Percentiles rank a stretch among this genome's conserved stretches.
These are phyloP conservation scores for Amanita thiersii DNA, from an alignment of 768 basidiomycete species.

Conservation along the genomic window DNA sequence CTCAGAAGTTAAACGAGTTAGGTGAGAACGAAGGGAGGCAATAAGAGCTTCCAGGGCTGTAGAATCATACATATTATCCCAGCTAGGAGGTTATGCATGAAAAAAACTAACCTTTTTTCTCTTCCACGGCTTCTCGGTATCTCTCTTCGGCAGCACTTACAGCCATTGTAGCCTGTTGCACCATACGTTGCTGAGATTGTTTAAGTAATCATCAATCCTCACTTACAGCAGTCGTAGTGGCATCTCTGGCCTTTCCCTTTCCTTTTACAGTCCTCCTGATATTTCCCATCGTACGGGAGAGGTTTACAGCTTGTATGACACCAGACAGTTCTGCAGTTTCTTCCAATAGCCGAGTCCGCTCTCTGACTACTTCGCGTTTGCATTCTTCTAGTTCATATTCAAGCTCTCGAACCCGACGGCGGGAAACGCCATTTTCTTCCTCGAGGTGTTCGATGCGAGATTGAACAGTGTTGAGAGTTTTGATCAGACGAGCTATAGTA, in stretches of 20 bases:
- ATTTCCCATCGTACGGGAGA: conserved; percentile 24
- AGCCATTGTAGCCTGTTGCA: conserved; percentile 20
- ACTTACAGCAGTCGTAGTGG: conserved; percentile 14
- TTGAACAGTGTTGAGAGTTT: conserved; percentile 57
- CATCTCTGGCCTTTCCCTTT: conserved; percentile 32
- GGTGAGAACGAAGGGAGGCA: conserved; percentile 60
- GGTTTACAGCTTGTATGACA: conserved; percentile 9
- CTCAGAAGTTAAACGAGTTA: conserved; percentile 71
- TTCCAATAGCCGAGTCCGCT: conserved; percentile 57
- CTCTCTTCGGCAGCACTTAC: conserved; percentile 28
- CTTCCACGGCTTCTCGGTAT: conserved; percentile 75
- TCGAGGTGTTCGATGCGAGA: conserved; percentile 66
- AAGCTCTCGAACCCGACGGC: conserved; percentile 77
- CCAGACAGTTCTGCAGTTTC: conserved; percentile 35
- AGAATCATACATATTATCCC: conserved; percentile 7
- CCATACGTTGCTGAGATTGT: not conserved
- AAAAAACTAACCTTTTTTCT: conserved; percentile 69
- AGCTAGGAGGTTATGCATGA: conserved; percentile 16
- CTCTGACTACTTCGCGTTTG: conserved; percentile 66
- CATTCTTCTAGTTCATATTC: conserved; percentile 82
- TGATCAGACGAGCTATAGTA: conserved; percentile 47
- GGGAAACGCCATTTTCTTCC: conserved; percentile 74
- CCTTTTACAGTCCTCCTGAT: conserved; percentile 16
- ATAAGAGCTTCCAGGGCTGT: conserved; percentile 80
- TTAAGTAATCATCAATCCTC: not conserved